Evolutionary conservation across 371 early-diverging fungal genomes (phyloP), one percentile per base, ranked within the genome.

Genomic region (Cokeromyces recurvatus): DNA sequence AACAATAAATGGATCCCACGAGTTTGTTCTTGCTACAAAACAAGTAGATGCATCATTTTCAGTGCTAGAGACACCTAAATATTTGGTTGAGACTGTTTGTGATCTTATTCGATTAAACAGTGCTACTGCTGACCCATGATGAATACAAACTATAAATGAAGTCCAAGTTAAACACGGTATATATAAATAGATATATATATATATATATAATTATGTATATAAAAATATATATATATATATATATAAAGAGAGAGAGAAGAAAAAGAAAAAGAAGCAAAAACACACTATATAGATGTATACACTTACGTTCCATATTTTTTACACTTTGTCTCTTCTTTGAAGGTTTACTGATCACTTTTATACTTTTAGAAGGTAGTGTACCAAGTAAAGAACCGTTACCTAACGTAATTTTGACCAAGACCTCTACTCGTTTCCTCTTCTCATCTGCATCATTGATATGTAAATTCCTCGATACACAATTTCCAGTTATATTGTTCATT

Each of bases 1-100:
- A 52, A 93, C 86, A 29, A 90, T 81, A 67, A 91, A 93, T 4
- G 89, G 86, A 46, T 91, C 90, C 94, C 94, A 93, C 20, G 77
- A 68, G 12, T 79, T 77, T 20, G 87, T 86, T 44, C 91, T 70
- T 10, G 90, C 86, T 2, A 89, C 85, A 66, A 91, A 90, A 39
- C 84, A 86, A 2, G 87, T 81, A 4, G 79, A 79, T 43, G 73
- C 77, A 82, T 84, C 2, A 34, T 17, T 34, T 21, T 32, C 39
- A 20, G 32, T 23, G 19, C 27, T 35, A 10, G 79, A 79, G 2
- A 84, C 88, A 11, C 90, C 89, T 21, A 90, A 69, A 34, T 90
- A 91, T 59, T 89, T 89, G 21, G 91, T 91, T 6, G 90, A 90
- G 6, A 91, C 89, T 1, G 91, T 91, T 63, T 91, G 91, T 3